phyloP scores from a whole-genome alignment of 1,139 yeast species.

The Geotrichum carabidarum region DNA sequence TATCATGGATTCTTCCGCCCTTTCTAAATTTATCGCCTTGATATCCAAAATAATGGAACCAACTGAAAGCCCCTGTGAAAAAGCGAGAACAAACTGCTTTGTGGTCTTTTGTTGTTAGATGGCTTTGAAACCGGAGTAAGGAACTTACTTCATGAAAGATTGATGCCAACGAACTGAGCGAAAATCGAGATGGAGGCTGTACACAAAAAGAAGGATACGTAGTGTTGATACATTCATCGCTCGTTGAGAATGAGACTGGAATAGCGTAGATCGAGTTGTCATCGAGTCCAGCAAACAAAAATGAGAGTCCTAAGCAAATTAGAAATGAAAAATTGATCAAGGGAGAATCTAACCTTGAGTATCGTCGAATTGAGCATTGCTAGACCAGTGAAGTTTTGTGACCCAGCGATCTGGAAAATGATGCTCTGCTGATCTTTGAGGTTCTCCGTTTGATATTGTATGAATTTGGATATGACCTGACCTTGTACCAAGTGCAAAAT shows the following conservation, averaged over 20 bases:
- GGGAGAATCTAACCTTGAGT: conserved; percentile 3
- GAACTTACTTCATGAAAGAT: conserved; percentile 1
- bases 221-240: background rate
- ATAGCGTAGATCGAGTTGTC: conserved; percentile 11
- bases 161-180: conserved; percentile 1
- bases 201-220: background rate
- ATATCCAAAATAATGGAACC: background rate
- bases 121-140: background rate
- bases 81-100: conserved; percentile 7
- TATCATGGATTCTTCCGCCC: background rate
- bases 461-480: conserved; percentile 8
- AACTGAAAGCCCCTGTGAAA: conserved; percentile 12
- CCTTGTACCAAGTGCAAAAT: conserved; percentile 13
- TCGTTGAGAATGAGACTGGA: conserved; percentile 5
- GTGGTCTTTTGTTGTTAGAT: background rate
- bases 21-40: background rate
- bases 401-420: conserved; percentile 4
- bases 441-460: conserved; percentile 4
- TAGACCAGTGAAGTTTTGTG: conserved; percentile 13
- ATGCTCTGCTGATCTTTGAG: background rate
- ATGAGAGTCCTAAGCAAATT: conserved; percentile 3
- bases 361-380: background rate
- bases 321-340: background rate
- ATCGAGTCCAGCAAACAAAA: conserved; percentile 6
- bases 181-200: conserved; percentile 11